Conservation (phyloP, 148 eudicot species). For the Nyssa sinensis region DNA sequence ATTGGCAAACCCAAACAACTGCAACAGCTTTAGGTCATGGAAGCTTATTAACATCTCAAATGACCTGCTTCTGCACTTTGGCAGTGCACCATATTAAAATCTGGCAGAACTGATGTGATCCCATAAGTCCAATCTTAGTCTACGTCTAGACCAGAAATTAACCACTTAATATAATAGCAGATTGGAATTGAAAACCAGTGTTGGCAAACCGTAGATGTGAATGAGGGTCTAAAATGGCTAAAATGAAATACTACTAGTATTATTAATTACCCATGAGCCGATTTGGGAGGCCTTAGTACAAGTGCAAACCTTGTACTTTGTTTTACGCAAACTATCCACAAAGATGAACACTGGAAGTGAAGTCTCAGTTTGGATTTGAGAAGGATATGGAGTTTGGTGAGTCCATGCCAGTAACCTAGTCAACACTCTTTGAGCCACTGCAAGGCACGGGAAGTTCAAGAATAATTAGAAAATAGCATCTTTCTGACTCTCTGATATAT, state of each 20-base stretch:
- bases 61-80: no score
- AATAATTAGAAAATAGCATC: constrained; percentile 69
- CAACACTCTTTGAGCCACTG: constrained; percentile 29
- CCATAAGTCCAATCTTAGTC: background rate
- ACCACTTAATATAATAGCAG: background rate
- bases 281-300: constrained; percentile 4
- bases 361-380: background rate
- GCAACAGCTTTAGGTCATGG: constrained; percentile 2
- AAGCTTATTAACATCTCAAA: background rate
- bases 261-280: background rate
- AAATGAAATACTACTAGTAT: background rate
- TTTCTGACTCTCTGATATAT: constrained; percentile 87
- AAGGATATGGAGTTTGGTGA: background rate
- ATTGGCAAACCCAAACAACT: background rate
- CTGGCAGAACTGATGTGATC: background rate
- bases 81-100: background rate
- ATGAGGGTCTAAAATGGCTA: constrained; percentile 1
- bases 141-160: background rate
- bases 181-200: background rate
- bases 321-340: background rate
- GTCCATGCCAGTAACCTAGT: constrained; percentile 14
- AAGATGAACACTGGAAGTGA: background rate
- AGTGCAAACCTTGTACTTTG: background rate
- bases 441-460: constrained; percentile 65
- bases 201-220: background rate